Evolutionary conservation across 2,329 filamentous ascomycete genomes (phyloP).

Genomic region (Colletotrichum musicola): DNA sequence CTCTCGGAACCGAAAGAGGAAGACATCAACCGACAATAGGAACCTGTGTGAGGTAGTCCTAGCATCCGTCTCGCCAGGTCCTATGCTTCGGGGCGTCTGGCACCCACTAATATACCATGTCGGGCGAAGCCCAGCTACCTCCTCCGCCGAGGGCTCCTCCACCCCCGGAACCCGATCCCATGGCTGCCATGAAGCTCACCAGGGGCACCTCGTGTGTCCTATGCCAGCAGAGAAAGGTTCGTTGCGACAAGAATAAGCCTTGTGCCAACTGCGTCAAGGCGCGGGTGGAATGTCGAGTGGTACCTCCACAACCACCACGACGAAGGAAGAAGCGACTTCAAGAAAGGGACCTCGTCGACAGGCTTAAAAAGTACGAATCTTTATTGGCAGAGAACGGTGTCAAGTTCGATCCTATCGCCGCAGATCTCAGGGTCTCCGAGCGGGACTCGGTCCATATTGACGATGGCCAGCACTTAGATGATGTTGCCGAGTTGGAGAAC

Average conservation of each 20-base stretch:
- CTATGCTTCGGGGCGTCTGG: not conserved
- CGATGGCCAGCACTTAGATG: conserved; percentile 51
- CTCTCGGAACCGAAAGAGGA: conserved; percentile 35
- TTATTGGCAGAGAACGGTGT: conserved; percentile 76
- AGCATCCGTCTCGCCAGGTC: conserved; percentile 13
- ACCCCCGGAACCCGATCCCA: conserved; percentile 51
- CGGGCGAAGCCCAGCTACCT: conserved; percentile 40
- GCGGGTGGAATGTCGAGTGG: conserved; percentile 70
- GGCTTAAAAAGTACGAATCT: conserved; percentile 76
- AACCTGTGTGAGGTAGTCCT: conserved; percentile 16
- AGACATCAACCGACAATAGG: conserved; percentile 26
- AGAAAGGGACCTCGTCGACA: conserved; percentile 77
- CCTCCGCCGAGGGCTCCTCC: conserved; percentile 41
- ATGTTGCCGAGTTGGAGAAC: conserved; percentile 68
- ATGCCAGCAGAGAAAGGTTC: conserved; percentile 82
- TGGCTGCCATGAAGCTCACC: conserved; percentile 64
- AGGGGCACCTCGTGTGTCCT: conserved; percentile 75
- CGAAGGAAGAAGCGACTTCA: conserved; percentile 73
- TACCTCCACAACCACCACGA: conserved; percentile 68
- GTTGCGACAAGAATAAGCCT: conserved; percentile 79
- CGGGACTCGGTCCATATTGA: conserved; percentile 26
- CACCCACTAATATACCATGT: conserved; percentile 38
- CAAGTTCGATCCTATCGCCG: conserved; percentile 75
- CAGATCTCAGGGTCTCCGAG: conserved; percentile 56
- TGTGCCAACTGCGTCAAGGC: conserved; percentile 77